Evolutionary conservation across 257 asterid genomes (phyloP).

Genomic region (Eucommia ulmoides): DNA sequence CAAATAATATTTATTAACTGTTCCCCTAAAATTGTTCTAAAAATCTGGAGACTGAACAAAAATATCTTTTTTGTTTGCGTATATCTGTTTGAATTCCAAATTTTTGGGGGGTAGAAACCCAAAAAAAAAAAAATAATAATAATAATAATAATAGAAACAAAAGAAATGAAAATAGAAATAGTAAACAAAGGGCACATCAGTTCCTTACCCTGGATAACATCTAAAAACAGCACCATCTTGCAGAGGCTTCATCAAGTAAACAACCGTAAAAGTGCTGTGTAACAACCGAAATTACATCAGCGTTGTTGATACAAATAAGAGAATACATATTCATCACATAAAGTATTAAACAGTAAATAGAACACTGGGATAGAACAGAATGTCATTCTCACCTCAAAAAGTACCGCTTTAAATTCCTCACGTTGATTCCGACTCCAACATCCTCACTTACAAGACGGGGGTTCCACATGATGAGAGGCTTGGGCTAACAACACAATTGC

Average conservation of each 20-base stretch:
- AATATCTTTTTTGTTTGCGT: too few relatives aligned
- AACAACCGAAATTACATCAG: not conserved
- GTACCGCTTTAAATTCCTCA: conserved; percentile 55
- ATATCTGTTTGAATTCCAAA: too few relatives aligned
- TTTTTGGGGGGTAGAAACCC: too few relatives aligned
- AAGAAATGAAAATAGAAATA: not conserved
- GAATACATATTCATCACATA: too few relatives aligned
- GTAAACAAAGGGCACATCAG: not conserved
- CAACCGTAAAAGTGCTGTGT: conserved; percentile 62
- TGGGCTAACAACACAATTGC: conserved; percentile 56
- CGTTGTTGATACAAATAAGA: too few relatives aligned
- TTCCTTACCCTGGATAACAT: conserved; percentile 85
- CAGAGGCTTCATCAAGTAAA: conserved; percentile 90
- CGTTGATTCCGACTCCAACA: conserved; percentile 92
- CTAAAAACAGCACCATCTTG: conserved; percentile 81
- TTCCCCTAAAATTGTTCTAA: too few relatives aligned
- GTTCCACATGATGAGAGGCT: conserved; percentile 99
- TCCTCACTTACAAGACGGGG: conserved; percentile 94
- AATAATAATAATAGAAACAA: not conserved
- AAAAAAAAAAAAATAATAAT: too few relatives aligned
- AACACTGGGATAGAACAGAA: too few relatives aligned
- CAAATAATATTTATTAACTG: too few relatives aligned
- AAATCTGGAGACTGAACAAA: too few relatives aligned
- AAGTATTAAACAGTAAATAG: too few relatives aligned
- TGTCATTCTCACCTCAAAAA: conserved; percentile 60